A percentile compares a stretch with the other conserved stretches of the same genome.
Evolutionary conservation across 768 basidiomycete species (phyloP).

Genomic region (Gloeostereum incarnatum): DNA sequence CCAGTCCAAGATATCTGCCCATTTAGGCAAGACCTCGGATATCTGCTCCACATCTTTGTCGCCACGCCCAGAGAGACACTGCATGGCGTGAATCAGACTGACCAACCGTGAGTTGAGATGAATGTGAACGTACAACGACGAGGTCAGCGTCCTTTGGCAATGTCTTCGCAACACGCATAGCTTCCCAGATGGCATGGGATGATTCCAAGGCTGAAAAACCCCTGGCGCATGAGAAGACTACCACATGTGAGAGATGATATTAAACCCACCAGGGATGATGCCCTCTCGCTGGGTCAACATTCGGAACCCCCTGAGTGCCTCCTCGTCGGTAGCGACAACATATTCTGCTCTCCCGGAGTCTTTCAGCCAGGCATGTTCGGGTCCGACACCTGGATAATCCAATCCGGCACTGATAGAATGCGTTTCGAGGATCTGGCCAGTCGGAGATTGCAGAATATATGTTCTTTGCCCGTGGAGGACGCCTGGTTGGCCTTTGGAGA

Average conservation of each 20-base stretch:
- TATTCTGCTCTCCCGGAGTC: slow-evolving; percentile 93
- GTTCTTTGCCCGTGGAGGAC: slow-evolving; percentile 95
- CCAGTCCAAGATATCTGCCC: slow-evolving; percentile 94
- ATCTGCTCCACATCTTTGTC: slow-evolving; percentile 99
- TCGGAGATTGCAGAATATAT: slow-evolving; percentile 82
- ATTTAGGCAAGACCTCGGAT: slow-evolving; percentile 88
- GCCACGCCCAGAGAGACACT: slow-evolving; percentile 93
- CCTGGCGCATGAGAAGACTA: background rate
- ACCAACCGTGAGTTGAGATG: background rate
- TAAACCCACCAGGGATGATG: slow-evolving; percentile 79
- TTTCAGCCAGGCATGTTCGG: slow-evolving; percentile 97
- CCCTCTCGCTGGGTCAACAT: slow-evolving; percentile 90
- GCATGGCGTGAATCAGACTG: slow-evolving; percentile 2
- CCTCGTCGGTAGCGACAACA: slow-evolving; percentile 86
- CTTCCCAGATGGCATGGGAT: slow-evolving; percentile 93
- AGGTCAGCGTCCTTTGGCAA: slow-evolving; percentile 79
- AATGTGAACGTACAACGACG: slow-evolving; percentile 64
- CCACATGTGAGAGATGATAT: background rate
- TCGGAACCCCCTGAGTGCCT: slow-evolving; percentile 89
- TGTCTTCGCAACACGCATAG: slow-evolving; percentile 75
- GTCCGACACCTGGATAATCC: slow-evolving; percentile 96
- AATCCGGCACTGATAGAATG: slow-evolving; percentile 95
- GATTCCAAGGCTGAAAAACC: slow-evolving; percentile 72
- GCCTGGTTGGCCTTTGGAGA: slow-evolving; percentile 85
- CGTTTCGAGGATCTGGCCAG: slow-evolving; percentile 94